These are phyloP conservation scores for Flammula alnicola DNA, from an alignment of 1,284 basidiomycete genomes.

Conservation along the genomic window DNA sequence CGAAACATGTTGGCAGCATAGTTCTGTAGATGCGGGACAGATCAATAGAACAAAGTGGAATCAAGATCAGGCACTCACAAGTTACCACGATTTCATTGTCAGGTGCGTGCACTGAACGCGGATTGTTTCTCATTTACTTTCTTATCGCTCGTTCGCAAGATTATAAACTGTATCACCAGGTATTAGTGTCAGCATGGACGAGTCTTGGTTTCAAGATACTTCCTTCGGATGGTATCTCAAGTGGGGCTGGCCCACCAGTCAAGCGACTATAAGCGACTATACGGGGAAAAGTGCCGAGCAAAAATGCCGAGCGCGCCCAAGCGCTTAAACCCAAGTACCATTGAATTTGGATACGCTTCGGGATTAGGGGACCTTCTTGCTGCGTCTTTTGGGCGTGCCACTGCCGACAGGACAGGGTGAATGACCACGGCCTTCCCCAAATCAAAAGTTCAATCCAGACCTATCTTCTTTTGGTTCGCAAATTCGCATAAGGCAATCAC, in stretches of 20 bases:
- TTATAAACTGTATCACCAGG: slow-evolving; percentile 5
- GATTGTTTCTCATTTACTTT: slow-evolving; percentile 2
- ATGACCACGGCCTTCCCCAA: slow-evolving; percentile 1
- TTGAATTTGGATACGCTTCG: neutral
- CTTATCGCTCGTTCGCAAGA: slow-evolving; percentile 11
- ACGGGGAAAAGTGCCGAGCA: slow-evolving; percentile 9
- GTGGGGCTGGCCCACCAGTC: too few relatives aligned
- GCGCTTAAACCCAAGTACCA: slow-evolving; percentile 14
- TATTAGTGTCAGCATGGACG: neutral
- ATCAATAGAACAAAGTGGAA: slow-evolving; percentile 8
- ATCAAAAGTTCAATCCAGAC: neutral
- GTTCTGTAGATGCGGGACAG: slow-evolving; percentile 3
- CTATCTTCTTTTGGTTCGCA: slow-evolving; percentile 4
- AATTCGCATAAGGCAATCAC: neutral
- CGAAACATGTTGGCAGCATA: neutral
- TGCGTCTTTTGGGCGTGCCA: slow-evolving; percentile 8
- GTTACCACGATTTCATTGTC: slow-evolving; percentile 2
- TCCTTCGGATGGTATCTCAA: neutral
- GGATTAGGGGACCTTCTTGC: slow-evolving; percentile 1
- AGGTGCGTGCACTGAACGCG: slow-evolving; percentile 8
- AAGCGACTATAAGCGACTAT: too few relatives aligned
- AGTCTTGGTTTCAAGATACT: neutral
- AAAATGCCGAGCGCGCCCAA: slow-evolving; percentile 9
- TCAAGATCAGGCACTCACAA: slow-evolving; percentile 19
- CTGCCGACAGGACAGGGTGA: neutral